Evolutionary conservation across 805 yeast species (phyloP).

Genomic region (Schizosaccharomyces cryophilus): DNA sequence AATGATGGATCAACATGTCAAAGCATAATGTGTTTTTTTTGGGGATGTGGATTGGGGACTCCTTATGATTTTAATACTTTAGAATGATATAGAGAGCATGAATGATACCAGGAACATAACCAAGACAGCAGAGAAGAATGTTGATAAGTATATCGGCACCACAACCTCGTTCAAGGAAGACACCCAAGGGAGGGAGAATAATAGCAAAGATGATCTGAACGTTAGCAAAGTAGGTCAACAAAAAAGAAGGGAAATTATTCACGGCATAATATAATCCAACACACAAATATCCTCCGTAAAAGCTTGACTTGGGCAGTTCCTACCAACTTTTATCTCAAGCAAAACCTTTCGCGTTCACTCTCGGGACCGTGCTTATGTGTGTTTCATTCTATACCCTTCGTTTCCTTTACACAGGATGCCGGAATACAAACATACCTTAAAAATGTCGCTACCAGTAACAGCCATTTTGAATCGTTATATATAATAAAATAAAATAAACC

Average conservation of each 20-base stretch:
- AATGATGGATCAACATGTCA: neutral
- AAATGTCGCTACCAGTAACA: conserved; percentile 27
- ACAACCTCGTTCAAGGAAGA: conserved; percentile 35
- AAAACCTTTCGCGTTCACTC: too few relatives aligned
- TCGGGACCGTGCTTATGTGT: too few relatives aligned
- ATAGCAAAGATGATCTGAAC: conserved; percentile 16
- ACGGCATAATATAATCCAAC: too few relatives aligned
- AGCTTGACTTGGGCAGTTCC: too few relatives aligned
- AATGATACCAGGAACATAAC: conserved; percentile 31
- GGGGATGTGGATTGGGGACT: too few relatives aligned
- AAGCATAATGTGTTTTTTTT: neutral
- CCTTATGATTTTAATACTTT: neutral
- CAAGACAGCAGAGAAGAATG: conserved; percentile 40
- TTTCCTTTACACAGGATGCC: neutral
- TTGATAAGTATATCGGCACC: conserved; percentile 26
- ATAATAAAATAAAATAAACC: neutral
- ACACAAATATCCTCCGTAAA: too few relatives aligned
- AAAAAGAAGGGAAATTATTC: neutral
- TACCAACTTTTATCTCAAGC: too few relatives aligned
- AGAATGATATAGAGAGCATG: conserved; percentile 1
- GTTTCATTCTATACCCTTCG: too few relatives aligned
- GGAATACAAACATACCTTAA: conserved; percentile 20
- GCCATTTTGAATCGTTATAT: conserved; percentile 20
- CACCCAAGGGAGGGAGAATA: conserved; percentile 38
- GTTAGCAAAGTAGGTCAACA: neutral